Base-by-base conservation (phyloP, 441 rosid species). In the Omphalea diandra region DNA sequence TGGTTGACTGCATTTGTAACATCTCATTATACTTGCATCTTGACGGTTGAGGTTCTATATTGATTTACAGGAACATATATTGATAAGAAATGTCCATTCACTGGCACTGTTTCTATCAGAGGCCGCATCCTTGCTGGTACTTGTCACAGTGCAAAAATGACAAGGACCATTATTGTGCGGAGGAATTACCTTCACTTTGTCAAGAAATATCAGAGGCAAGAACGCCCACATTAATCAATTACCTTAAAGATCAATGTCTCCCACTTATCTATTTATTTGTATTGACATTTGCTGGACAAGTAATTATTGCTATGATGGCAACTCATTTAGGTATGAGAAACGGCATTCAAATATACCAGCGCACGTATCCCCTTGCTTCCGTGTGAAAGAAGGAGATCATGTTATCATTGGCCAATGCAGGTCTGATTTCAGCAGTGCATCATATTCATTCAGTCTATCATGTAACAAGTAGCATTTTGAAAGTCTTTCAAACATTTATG, bases 401-500 rank as follows among this genome's bases (percentile, higher is more conserved):
- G 96, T 89, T 62, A 88, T 75, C 73, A 83, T 91, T 26, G 97
- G 97, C 67, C 97, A 91, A 59, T 91, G 97, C 97, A 89, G 97
- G 96, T 89, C 35, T 43, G 73, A 38, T 2, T 27, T 46, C 9
- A 49, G 11, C 40, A 20, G 41, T 31, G 18, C 17, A 36, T 9
- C 0, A 22, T 3, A 18, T 41, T 24, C 12, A 67, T 63, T 22
- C 18, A 10, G n/a, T 22, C 24, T 11, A 8, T 11, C 1, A 7
- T 7, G 0, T 7, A n/a, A n/a, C n/a, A n/a, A 9, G 2, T 55
- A n/a, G 24, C 0, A 2, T 14, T 74, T 69, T 59, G 7, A 11
- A 12, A 4, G 36, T 58, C 12, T 41, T n/a, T 44, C 18, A n/a
- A 68, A 14, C 8, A 49, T 54, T 12, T 54, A n/a, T n/a, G n/a